These are phyloP conservation scores for Lipomyces japonicus DNA, from an alignment of 805 yeast genomes.

Conservation along the genomic window DNA sequence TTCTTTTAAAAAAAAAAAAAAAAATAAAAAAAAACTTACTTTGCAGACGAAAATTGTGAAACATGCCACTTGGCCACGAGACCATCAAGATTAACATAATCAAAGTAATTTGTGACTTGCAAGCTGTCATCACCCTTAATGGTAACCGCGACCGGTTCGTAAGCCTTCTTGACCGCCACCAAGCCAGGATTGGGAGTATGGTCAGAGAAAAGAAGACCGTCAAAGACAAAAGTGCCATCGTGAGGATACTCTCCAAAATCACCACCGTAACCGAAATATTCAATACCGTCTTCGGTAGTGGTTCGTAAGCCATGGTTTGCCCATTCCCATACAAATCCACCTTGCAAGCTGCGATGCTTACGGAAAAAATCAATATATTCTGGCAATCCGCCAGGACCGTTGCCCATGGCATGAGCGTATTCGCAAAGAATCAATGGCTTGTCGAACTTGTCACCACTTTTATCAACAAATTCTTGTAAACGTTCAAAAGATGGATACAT, in stretches of 20 bases:
- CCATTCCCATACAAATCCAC: slow-evolving; percentile 45
- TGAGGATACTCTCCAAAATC: slow-evolving; percentile 40
- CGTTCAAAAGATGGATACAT: slow-evolving; percentile 37
- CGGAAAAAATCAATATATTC: slow-evolving; percentile 39
- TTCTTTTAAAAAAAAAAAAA: neutral
- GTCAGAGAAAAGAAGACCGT: slow-evolving; percentile 37
- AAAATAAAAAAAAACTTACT: slow-evolving; percentile 1
- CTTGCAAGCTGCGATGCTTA: slow-evolving; percentile 36
- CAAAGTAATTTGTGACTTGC: slow-evolving; percentile 29
- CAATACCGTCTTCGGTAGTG: slow-evolving; percentile 19
- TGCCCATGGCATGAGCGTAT: slow-evolving; percentile 43
- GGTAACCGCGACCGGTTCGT: slow-evolving; percentile 34
- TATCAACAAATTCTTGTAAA: slow-evolving; percentile 31
- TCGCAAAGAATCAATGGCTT: slow-evolving; percentile 42
- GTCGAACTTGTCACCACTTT: slow-evolving; percentile 15
- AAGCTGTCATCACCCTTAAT: slow-evolving; percentile 9
- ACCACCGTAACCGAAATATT: slow-evolving; percentile 39
- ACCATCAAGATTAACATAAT: slow-evolving; percentile 29
- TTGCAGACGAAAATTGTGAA: slow-evolving; percentile 1
- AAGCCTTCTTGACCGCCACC: slow-evolving; percentile 37
- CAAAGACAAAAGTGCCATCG: slow-evolving; percentile 42
- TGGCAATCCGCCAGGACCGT: slow-evolving; percentile 39
- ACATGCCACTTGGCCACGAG: slow-evolving; percentile 7
- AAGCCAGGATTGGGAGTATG: slow-evolving; percentile 41
- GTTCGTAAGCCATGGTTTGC: slow-evolving; percentile 39